Evolutionary conservation across 306 rosid genomes (phyloP), one percentile per base, ranked within the genome.

Genomic region (Prunus fruticosa): DNA sequence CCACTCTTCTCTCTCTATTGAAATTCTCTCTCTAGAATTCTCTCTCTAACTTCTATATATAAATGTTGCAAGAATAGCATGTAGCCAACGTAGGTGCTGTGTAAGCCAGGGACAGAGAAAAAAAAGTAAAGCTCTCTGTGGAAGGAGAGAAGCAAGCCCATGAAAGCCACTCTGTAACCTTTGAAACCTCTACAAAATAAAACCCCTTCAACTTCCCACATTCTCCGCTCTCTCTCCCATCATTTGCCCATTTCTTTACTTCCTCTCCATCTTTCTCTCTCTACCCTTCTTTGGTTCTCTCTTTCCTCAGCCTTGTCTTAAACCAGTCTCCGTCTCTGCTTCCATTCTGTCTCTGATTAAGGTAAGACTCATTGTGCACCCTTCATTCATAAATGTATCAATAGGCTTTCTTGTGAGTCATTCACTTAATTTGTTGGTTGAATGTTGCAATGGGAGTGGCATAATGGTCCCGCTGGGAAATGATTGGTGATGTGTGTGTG

Each of bases 211-310:
- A 6, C 73, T 81, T 69, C 71, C 77, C 74, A 64, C 88, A 80
- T 81, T 85, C 41, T 78, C 80, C 86, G 89, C 28, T 78, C 81
- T 86, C 82, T 86, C 86, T 79, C 77, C 32, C 86, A 62, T 81
- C 84, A 34, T 34, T 64, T 51, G 67, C 12, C 41, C 72, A n/a
- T 65, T 73, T 69, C 72, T 22, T 43, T 56, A 30, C 20, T 62
- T 38, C 27, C 52, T 34, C 41, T 34, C 30, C 4, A 11, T 34
- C 46, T 72, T 43, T 64, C 63, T 67, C 76, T 72, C 77, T 79
- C 47, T 80, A 71, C 64, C 80, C 43, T 73, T 73, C 83, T 74
- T 74, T 75, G 53, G 50, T 56, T 75, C 8, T 67, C 57, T 76
- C 57, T 38, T 38, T 64, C 60, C 51, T 61, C 66, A 78, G 25